Evolutionary conservation across 257 asterid genomes (phyloP).

Genomic region (Solanum okadae): DNA sequence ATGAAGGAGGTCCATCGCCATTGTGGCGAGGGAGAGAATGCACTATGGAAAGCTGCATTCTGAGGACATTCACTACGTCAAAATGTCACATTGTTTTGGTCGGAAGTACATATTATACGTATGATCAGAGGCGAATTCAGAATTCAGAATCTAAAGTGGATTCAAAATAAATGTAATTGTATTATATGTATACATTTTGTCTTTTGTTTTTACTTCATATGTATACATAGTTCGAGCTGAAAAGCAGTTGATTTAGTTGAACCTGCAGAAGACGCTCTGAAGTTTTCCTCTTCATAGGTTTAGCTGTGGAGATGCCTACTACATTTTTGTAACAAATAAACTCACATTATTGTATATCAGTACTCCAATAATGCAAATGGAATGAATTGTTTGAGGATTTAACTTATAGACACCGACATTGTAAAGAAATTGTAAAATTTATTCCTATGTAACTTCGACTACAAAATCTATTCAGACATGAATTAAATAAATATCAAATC

Average conservation of each 20-base stretch:
- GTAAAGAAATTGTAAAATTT: background rate
- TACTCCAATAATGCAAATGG: background rate
- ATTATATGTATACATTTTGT: background rate
- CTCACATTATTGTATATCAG: background rate
- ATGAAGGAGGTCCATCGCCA: constrained; percentile 71
- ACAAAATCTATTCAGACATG: background rate
- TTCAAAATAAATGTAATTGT: background rate
- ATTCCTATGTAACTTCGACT: background rate
- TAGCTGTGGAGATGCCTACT: constrained; percentile 24
- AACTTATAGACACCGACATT: background rate
- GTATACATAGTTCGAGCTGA: background rate
- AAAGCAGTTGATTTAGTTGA: background rate
- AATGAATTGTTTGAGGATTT: background rate
- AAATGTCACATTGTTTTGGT: background rate
- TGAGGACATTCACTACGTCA: constrained; percentile 9
- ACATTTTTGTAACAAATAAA: constrained; percentile 26
- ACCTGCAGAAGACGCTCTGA: background rate
- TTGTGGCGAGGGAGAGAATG: constrained; percentile 73
- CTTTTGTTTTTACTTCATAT: background rate
- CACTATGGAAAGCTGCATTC: constrained; percentile 60
- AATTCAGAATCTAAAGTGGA: background rate
- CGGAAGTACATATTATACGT: background rate
- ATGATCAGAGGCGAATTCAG: background rate
- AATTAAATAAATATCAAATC: background rate
- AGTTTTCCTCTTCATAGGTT: background rate